These are phyloP conservation scores for Naganishia vishniacii DNA, from an alignment of 768 basidiomycete species.

Conservation along the genomic window DNA sequence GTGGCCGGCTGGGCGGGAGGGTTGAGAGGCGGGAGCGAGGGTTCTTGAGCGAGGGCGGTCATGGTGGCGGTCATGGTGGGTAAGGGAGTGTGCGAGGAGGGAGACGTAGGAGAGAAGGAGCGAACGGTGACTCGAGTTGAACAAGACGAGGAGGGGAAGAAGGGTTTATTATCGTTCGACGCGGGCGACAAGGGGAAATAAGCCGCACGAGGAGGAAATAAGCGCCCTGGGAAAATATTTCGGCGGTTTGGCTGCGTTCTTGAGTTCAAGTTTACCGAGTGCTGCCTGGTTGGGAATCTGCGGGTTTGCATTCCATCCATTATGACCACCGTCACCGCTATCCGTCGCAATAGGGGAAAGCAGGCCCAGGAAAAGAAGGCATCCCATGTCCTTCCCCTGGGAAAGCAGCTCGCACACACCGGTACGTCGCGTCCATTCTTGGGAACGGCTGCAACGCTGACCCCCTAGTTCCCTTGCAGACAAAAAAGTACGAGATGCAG, in stretches of 20 bases:
- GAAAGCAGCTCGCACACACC: slow-evolving; percentile 85
- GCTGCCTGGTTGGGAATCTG: neutral
- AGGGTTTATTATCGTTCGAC: slow-evolving; percentile 14
- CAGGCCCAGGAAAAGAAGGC: slow-evolving; percentile 8
- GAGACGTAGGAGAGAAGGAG: neutral
- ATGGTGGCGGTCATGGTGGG: slow-evolving; percentile 11
- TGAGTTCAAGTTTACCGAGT: neutral
- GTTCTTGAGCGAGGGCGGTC: slow-evolving; percentile 12
- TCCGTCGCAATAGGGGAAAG: slow-evolving; percentile 17
- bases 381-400: slow-evolving; percentile 56
- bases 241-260: no score
- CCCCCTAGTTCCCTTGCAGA: slow-evolving; percentile 54
- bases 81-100: neutral
- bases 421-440: slow-evolving; percentile 53
- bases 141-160: neutral
- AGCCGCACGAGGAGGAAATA: neutral
- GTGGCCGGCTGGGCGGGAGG: neutral
- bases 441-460: neutral
- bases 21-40: slow-evolving; percentile 2
- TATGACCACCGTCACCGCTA: slow-evolving; percentile 8
- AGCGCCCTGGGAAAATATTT: neutral
- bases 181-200: neutral
- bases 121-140: neutral
- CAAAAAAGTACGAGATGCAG: slow-evolving; percentile 86
- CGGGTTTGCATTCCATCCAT: neutral